Conservation (phyloP, 108 stramenopile species). For the Fistulifera pelliculosa region DNA sequence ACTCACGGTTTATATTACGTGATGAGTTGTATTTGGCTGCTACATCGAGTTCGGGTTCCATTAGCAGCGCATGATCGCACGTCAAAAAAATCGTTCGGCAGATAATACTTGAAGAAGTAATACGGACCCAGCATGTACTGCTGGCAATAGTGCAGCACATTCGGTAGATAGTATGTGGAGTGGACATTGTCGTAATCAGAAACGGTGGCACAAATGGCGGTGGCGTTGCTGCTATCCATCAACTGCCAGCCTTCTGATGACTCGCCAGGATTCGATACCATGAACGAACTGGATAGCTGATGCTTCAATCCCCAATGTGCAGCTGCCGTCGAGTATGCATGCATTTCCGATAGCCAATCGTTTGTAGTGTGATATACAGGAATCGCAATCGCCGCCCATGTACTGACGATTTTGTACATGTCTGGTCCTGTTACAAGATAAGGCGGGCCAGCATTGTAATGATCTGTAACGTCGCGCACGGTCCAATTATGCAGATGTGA, state of each 20-base stretch:
- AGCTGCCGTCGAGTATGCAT: conserved; percentile 78
- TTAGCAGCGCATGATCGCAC: conserved; percentile 58
- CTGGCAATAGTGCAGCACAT: conserved; percentile 58
- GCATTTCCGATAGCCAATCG: conserved; percentile 86
- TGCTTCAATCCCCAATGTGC: conserved; percentile 67
- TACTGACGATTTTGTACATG: conserved; percentile 53
- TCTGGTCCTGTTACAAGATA: conserved; percentile 68
- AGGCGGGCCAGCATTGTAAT: conserved; percentile 70
- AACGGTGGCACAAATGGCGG: conserved; percentile 57
- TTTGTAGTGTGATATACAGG: conserved; percentile 55
- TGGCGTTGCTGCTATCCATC: conserved; percentile 26
- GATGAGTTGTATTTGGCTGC: conserved; percentile 35
- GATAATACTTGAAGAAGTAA: conserved; percentile 52
- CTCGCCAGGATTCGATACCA: conserved; percentile 48
- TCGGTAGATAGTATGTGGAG: conserved; percentile 17
- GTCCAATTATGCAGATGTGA: background rate
- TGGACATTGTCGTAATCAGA: conserved; percentile 25
- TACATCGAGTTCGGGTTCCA: conserved; percentile 51
- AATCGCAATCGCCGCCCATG: conserved; percentile 60
- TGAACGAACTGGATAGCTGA: conserved; percentile 47
- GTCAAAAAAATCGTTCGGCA: conserved; percentile 55
- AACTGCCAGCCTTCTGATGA: conserved; percentile 58
- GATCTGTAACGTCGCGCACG: conserved; percentile 24
- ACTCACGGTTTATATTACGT: conserved; percentile 14
- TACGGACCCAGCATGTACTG: conserved; percentile 25